Evolutionary conservation across 208 protist genomes (phyloP).

Genomic region (Trypanosoma mega): DNA sequence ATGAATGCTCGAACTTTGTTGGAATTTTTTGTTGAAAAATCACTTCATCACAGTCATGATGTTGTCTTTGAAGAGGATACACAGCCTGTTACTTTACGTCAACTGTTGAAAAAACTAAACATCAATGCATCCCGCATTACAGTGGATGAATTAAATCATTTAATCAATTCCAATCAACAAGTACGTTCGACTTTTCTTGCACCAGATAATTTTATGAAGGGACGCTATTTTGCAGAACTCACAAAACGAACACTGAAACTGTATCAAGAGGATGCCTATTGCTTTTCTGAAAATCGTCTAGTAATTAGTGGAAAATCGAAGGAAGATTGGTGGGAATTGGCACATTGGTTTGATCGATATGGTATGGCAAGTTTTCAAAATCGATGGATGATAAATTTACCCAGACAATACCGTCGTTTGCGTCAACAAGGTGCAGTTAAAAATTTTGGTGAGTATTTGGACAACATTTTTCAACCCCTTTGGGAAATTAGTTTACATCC

Average conservation of each 20-base stretch:
- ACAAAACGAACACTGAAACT: constrained; percentile 81
- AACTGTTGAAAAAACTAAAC: constrained; percentile 71
- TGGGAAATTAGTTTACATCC: constrained; percentile 98
- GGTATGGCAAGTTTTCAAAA: constrained; percentile 94
- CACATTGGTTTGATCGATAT: constrained; percentile 96
- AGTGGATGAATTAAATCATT: constrained; percentile 86
- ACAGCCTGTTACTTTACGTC: constrained; percentile 73
- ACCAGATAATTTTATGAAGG: constrained; percentile 90
- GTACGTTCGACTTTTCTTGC: constrained; percentile 78
- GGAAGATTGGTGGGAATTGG: constrained; percentile 95
- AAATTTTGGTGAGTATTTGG: constrained; percentile 95
- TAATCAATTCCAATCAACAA: constrained; percentile 63
- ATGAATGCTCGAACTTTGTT: constrained; percentile 85
- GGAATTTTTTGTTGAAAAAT: constrained; percentile 91
- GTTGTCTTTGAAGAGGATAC: constrained; percentile 85
- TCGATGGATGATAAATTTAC: constrained; percentile 97
- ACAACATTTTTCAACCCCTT: constrained; percentile 97
- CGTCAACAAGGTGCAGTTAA: constrained; percentile 68
- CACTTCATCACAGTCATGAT: constrained; percentile 83
- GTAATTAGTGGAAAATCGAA: constrained; percentile 67
- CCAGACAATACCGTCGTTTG: constrained; percentile 89
- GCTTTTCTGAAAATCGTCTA: constrained; percentile 87
- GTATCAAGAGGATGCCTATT: constrained; percentile 84
- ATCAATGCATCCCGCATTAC: constrained; percentile 80
- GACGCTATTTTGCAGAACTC: constrained; percentile 92